Evolutionary conservation across 2,329 filamentous ascomycete genomes (phyloP).

Genomic region (Stachybotrys chartarum): DNA sequence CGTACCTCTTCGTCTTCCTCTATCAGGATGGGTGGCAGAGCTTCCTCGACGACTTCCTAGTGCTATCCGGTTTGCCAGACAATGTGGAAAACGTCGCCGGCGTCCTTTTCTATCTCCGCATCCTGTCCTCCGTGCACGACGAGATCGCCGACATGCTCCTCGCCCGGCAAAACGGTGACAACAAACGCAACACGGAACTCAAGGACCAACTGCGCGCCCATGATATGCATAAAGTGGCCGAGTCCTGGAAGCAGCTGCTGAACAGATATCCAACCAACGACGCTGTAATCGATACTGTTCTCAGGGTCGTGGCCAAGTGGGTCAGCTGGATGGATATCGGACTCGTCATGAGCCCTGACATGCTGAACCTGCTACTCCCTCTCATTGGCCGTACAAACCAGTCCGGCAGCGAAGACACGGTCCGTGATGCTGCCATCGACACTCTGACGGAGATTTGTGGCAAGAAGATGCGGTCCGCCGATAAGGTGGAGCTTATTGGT

Average conservation of each 20-base stretch:
- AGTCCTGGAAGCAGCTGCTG: constrained; percentile 88
- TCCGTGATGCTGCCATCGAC: constrained; percentile 86
- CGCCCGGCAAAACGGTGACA: constrained; percentile 67
- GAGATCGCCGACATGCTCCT: constrained; percentile 94
- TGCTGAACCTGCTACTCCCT: constrained; percentile 78
- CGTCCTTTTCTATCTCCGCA: constrained; percentile 79
- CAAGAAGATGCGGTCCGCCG: constrained; percentile 93
- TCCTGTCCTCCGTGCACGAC: constrained; percentile 86
- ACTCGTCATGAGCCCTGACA: constrained; percentile 81
- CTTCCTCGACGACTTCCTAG: constrained; percentile 86
- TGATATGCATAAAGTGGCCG: constrained; percentile 82
- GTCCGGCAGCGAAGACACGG: constrained; percentile 61
- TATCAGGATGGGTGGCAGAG: constrained; percentile 82
- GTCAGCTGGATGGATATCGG: constrained; percentile 98
- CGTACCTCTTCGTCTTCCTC: constrained; percentile 81
- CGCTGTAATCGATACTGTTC: constrained; percentile 73
- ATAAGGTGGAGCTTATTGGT: constrained; percentile 90
- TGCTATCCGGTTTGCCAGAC: constrained; percentile 59
- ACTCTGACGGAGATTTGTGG: constrained; percentile 92
- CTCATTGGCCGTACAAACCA: constrained; percentile 70
- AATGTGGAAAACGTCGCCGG: constrained; percentile 65
- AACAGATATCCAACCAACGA: constrained; percentile 68
- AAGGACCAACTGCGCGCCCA: constrained; percentile 85
- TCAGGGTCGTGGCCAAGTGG: constrained; percentile 93
- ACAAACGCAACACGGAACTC: constrained; percentile 78